phyloP scores from a whole-genome alignment of 768 basidiomycete genomes.

The Solioccasus polychromus region DNA sequence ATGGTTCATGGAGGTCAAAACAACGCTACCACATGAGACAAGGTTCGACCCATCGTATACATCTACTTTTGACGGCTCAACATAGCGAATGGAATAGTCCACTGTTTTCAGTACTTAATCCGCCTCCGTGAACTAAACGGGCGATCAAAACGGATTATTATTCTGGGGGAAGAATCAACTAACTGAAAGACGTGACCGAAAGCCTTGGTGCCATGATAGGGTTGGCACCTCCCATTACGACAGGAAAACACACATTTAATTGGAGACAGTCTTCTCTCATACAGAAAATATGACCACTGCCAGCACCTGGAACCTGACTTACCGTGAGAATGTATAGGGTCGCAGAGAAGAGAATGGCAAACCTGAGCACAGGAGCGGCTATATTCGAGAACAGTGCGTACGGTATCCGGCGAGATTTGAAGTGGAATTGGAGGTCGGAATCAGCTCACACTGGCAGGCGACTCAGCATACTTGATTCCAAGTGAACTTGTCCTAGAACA shows the following conservation, averaged over 20 bases:
- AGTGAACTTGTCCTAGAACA: no score
- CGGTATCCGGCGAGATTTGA: neutral
- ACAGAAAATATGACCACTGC: constrained; percentile 9
- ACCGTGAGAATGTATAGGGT: no score
- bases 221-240: neutral
- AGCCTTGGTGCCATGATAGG: neutral
- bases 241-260: constrained; percentile 9
- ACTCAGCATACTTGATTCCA: constrained; percentile 14
- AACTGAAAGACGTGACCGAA: constrained; percentile 16
- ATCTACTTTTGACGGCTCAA: no score
- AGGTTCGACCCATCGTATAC: no score
- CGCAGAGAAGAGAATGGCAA: no score
- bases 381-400: constrained; percentile 4
- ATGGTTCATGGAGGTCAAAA: constrained; percentile 14
- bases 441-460: neutral
- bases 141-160: neutral
- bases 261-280: constrained; percentile 12
- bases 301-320: constrained; percentile 9
- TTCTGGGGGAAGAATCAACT: neutral
- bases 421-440: constrained; percentile 11
- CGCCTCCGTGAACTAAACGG: constrained; percentile 8
- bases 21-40: constrained; percentile 11
- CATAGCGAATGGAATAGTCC: no score
- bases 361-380: constrained; percentile 13
- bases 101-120: constrained; percentile 11